Evolutionary conservation across 192 early-diverging fungal species (phyloP).

Genomic region (Martensiomyces pterosporus): DNA sequence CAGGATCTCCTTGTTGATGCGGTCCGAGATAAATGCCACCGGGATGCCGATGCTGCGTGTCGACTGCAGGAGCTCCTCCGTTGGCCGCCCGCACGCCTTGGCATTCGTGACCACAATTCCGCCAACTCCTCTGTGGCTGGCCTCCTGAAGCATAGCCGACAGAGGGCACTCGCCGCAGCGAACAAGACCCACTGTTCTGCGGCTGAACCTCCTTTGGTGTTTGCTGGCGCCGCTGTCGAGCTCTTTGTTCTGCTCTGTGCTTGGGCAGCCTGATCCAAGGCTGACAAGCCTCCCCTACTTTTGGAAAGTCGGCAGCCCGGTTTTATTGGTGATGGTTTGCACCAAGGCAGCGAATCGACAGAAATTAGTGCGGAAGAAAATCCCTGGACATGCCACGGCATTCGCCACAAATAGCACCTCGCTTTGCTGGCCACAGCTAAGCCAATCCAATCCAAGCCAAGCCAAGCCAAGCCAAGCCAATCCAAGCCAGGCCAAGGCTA

Average conservation of each 20-base stretch:
- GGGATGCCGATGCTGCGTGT: conserved; percentile 24
- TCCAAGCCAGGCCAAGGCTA: too few species aligned
- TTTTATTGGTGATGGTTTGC: background rate
- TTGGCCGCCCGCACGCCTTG: conserved; percentile 35
- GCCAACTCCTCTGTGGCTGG: conserved; percentile 15
- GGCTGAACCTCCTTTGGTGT: too few species aligned
- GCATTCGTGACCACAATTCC: conserved; percentile 40
- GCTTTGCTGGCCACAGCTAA: too few species aligned
- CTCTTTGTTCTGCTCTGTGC: background rate
- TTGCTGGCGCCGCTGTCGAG: background rate
- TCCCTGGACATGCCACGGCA: too few species aligned
- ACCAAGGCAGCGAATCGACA: background rate
- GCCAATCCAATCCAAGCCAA: too few species aligned
- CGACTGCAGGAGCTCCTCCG: conserved; percentile 28
- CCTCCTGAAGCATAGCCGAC: conserved; percentile 24
- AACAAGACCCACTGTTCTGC: conserved; percentile 25
- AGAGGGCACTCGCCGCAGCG: conserved; percentile 39
- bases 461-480: too few species aligned
- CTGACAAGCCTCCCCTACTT: conserved; percentile 35
- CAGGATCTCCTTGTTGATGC: conserved; percentile 16
- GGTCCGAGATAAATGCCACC: conserved; percentile 33
- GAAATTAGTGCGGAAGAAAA: too few species aligned
- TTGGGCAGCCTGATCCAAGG: conserved; percentile 14
- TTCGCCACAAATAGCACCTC: too few species aligned
- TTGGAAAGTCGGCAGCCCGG: background rate